A percentile compares a stretch with the other conserved stretches of the same genome.
Evolutionary conservation across 2,329 filamentous ascomycete species (phyloP).

Genomic region (Ophiostoma sp.): DNA sequence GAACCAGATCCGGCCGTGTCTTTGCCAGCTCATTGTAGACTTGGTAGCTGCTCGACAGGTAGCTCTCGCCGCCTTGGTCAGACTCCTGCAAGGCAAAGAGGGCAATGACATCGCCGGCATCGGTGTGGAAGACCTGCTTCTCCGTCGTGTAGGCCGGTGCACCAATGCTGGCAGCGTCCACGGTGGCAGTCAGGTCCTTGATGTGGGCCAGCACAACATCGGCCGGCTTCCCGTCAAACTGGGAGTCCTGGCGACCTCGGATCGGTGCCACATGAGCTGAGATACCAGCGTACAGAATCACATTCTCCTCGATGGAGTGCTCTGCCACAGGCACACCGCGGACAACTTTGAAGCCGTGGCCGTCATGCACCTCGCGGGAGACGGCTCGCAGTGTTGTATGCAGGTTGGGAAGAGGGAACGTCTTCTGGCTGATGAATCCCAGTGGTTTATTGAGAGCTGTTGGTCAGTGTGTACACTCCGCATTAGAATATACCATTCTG

Average conservation of each 20-base stretch:
- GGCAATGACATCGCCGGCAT: conserved; percentile 59
- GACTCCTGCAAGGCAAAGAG: conserved; percentile 57
- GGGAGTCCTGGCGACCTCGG: conserved; percentile 55
- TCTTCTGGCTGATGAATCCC: conserved; percentile 48
- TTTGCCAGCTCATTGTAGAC: conserved; percentile 64
- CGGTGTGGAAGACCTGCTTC: conserved; percentile 64
- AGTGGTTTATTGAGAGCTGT: conserved; percentile 42
- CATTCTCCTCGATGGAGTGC: conserved; percentile 57
- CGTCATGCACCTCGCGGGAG: conserved; percentile 56
- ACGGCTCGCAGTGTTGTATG: conserved; percentile 51
- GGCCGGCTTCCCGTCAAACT: conserved; percentile 46
- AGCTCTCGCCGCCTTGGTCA: conserved; percentile 57
- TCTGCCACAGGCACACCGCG: conserved; percentile 56
- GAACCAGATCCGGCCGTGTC: conserved; percentile 60
- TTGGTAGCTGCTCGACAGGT: conserved; percentile 57
- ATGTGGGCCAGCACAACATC: conserved; percentile 61
- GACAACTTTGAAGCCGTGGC: conserved; percentile 62
- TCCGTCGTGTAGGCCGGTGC: conserved; percentile 61
- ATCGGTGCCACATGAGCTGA: conserved; percentile 57
- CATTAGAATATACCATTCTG: neutral
- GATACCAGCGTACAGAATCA: conserved; percentile 61
- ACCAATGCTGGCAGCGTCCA: conserved; percentile 47
- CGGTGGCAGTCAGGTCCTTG: conserved; percentile 55
- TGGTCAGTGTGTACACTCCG: neutral
- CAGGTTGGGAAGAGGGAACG: conserved; percentile 57